Evolutionary conservation across 208 protist species (phyloP).

Genomic region (Leishmania amazonensis): DNA sequence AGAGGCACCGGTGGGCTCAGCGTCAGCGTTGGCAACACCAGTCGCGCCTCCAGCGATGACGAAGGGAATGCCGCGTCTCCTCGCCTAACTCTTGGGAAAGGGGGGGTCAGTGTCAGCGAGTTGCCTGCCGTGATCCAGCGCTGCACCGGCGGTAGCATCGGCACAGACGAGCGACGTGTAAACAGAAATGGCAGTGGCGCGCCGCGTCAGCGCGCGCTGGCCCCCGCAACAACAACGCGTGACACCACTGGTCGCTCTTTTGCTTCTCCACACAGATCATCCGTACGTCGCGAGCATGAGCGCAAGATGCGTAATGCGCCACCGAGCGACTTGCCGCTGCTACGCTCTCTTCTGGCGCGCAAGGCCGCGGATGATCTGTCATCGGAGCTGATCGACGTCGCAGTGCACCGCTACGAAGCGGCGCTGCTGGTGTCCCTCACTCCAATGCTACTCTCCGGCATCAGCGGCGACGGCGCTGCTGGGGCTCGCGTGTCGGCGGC

Average conservation of each 20-base stretch:
- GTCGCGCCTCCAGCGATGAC: neutral
- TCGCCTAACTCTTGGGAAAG: neutral
- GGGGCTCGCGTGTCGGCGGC: neutral
- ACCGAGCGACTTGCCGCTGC: slow-evolving; percentile 22
- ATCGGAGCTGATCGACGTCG: slow-evolving; percentile 32
- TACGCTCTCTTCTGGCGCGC: slow-evolving; percentile 29
- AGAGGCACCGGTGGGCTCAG: neutral
- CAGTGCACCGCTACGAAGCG: slow-evolving; percentile 34
- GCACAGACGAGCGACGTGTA: neutral
- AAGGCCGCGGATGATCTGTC: slow-evolving; percentile 33
- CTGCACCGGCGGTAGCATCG: slow-evolving; percentile 21
- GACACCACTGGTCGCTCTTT: neutral
- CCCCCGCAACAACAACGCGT: neutral
- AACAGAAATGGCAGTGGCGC: neutral
- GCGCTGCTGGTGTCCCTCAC: slow-evolving; percentile 74
- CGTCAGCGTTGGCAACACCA: neutral
- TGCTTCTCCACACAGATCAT: neutral
- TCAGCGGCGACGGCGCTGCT: slow-evolving; percentile 16
- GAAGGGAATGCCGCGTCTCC: neutral
- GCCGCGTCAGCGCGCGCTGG: neutral
- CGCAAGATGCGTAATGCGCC: neutral
- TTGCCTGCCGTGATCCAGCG: slow-evolving; percentile 19
- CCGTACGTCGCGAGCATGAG: too few relatives aligned
- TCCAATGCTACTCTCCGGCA: slow-evolving; percentile 65
- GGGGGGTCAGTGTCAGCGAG: neutral